A percentile compares a stretch with the other conserved stretches of the same genome.
phyloP scores from a whole-genome alignment of 106 monocot genomes.

The Dioscorea alata region DNA sequence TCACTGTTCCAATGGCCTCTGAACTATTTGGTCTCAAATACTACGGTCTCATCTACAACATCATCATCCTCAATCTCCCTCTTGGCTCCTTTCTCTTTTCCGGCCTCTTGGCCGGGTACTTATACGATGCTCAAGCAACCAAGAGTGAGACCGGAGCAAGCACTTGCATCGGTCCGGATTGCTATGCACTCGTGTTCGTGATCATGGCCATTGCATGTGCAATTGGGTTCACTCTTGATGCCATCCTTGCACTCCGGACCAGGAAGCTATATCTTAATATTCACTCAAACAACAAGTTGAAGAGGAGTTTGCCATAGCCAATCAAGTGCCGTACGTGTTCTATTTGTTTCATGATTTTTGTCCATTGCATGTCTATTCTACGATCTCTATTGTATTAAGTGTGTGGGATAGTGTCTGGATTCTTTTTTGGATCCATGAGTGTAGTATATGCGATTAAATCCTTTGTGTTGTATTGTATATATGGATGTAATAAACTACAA shows the following conservation, averaged over 20 bases:
- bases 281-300: conserved; percentile 34
- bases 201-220: conserved; percentile 74
- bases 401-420: too few relatives aligned
- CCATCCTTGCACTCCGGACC: conserved; percentile 49
- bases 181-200: conserved; percentile 79
- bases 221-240: conserved; percentile 67
- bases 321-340: neutral
- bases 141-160: conserved; percentile 43
- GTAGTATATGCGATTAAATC: too few relatives aligned
- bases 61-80: conserved; percentile 88
- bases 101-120: conserved; percentile 77
- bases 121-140: conserved; percentile 74
- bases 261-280: conserved; percentile 62
- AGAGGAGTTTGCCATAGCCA: neutral
- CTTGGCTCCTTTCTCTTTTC: conserved; percentile 98
- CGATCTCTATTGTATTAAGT: too few relatives aligned
- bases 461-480: too few relatives aligned
- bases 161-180: conserved; percentile 77
- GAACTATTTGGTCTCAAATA: conserved; percentile 89
- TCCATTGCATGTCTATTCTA: too few relatives aligned
- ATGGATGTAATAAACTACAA: too few relatives aligned
- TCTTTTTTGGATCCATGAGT: too few relatives aligned
- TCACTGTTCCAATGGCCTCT: conserved; percentile 75
- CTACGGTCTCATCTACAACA: conserved; percentile 96
- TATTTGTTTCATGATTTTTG: too few relatives aligned